phyloP scores from a whole-genome alignment of 345 rosid species.

The Populus davidiana region DNA sequence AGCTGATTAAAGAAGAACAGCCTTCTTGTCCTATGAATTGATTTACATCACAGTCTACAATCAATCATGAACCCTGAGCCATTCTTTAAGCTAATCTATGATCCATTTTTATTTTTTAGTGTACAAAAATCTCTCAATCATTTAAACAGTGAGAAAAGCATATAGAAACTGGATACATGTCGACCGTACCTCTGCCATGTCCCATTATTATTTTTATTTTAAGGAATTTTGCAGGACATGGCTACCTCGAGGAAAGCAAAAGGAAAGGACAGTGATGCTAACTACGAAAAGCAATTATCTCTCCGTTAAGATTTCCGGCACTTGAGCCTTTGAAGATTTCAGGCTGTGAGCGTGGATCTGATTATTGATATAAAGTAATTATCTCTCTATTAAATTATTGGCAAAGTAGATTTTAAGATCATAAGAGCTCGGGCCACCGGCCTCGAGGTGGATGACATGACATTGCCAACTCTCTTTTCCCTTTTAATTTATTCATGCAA shows the following conservation, averaged over 20 bases:
- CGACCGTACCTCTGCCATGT: neutral
- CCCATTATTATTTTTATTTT: neutral
- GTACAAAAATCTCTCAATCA: neutral
- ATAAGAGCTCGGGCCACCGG: neutral
- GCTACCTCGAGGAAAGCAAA: neutral
- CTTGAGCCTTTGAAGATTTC: neutral
- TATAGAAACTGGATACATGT: neutral
- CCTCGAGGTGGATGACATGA: neutral
- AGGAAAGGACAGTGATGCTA: too few species aligned
- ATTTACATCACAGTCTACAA: neutral
- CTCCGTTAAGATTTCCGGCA: neutral
- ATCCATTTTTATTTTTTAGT: too few species aligned
- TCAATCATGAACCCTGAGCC: neutral
- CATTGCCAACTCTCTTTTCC: neutral
- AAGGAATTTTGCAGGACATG: neutral
- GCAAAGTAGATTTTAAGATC: neutral
- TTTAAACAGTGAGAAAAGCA: neutral
- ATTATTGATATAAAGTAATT: neutral
- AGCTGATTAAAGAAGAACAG: too few species aligned
- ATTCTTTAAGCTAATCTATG: neutral
- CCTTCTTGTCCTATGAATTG: neutral
- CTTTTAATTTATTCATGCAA: neutral
- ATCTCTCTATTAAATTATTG: neutral
- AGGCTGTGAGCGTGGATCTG: neutral
- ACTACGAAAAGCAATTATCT: too few species aligned